Evolutionary conservation across 768 basidiomycete genomes (phyloP).

Genomic region (Suillus brevipes): DNA sequence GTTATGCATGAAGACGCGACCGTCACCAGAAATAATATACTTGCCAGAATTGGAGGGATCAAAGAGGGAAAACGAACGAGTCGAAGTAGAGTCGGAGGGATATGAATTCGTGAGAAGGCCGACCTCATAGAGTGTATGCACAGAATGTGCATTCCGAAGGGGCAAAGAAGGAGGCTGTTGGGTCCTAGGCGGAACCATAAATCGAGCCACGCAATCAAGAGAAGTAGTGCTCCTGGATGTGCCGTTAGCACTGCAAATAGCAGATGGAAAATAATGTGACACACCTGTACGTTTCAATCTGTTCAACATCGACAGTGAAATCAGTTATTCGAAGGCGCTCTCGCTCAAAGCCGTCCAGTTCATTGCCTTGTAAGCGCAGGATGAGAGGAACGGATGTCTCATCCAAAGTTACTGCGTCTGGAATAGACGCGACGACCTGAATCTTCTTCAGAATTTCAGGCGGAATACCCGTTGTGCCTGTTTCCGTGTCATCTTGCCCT

Average conservation of each 20-base stretch:
- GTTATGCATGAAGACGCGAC: constrained; percentile 49
- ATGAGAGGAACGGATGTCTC: constrained; percentile 52
- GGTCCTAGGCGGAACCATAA: constrained; percentile 54
- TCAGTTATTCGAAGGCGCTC: constrained; percentile 55
- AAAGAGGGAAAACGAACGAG: constrained; percentile 48
- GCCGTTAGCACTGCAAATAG: constrained; percentile 12
- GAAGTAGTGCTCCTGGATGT: constrained; percentile 42
- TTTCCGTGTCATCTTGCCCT: constrained; percentile 14
- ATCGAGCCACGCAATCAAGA: constrained; percentile 42
- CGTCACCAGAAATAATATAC: constrained; percentile 50
- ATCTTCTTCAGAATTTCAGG: constrained; percentile 58
- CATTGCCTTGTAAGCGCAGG: constrained; percentile 60
- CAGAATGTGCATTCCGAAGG: constrained; percentile 54
- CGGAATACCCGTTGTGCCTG: constrained; percentile 42
- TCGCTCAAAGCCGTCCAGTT: constrained; percentile 48
- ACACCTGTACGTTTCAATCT: constrained; percentile 69
- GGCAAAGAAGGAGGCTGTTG: constrained; percentile 66
- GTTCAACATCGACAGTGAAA: constrained; percentile 58
- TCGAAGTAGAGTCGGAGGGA: constrained; percentile 24
- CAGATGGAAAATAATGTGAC: constrained; percentile 17
- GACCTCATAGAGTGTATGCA: constrained; percentile 46
- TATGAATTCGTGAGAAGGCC: constrained; percentile 36
- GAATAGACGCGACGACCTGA: constrained; percentile 63
- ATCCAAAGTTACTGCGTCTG: constrained; percentile 50
- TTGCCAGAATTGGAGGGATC: constrained; percentile 44